These are phyloP conservation scores for Mortierella sp. DNA, from an alignment of 371 early-diverging fungal species.

Conservation along the genomic window DNA sequence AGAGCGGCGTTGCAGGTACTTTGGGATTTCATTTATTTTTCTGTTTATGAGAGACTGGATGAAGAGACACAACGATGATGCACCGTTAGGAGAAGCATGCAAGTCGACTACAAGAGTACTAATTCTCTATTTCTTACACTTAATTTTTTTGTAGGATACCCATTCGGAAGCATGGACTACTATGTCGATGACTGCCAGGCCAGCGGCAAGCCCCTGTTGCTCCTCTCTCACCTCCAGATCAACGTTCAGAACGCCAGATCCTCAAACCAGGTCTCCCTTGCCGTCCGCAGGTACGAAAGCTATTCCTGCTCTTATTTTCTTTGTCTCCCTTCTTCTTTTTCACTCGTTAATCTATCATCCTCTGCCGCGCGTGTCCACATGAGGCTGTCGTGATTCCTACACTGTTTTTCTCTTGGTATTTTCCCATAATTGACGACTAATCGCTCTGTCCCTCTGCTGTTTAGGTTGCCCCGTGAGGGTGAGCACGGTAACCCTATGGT, in stretches of 20 bases:
- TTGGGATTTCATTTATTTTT: too few relatives aligned
- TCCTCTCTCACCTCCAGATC: slow-evolving; percentile 63
- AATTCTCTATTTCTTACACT: neutral
- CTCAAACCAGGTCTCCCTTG: slow-evolving; percentile 38
- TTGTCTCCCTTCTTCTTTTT: too few relatives aligned
- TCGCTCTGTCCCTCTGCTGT: neutral
- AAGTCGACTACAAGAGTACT: neutral
- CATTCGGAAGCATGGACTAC: slow-evolving; percentile 72
- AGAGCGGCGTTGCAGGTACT: slow-evolving; percentile 34
- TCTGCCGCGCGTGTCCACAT: neutral
- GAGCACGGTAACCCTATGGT: slow-evolving; percentile 59
- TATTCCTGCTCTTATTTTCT: neutral
- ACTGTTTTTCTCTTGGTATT: neutral
- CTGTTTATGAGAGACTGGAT: neutral
- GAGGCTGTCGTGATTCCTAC: neutral
- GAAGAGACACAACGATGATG: neutral
- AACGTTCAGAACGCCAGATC: slow-evolving; percentile 59
- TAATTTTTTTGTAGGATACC: slow-evolving; percentile 52
- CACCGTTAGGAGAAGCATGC: neutral
- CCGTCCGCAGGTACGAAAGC: slow-evolving; percentile 40
- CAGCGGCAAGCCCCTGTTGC: slow-evolving; percentile 62
- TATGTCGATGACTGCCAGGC: slow-evolving; percentile 64
- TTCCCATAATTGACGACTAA: neutral
- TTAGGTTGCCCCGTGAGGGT: slow-evolving; percentile 31
- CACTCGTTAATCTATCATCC: too few relatives aligned